Conservation (phyloP, 2,329 filamentous ascomycete genomes). For the Aspergillus fructus region DNA sequence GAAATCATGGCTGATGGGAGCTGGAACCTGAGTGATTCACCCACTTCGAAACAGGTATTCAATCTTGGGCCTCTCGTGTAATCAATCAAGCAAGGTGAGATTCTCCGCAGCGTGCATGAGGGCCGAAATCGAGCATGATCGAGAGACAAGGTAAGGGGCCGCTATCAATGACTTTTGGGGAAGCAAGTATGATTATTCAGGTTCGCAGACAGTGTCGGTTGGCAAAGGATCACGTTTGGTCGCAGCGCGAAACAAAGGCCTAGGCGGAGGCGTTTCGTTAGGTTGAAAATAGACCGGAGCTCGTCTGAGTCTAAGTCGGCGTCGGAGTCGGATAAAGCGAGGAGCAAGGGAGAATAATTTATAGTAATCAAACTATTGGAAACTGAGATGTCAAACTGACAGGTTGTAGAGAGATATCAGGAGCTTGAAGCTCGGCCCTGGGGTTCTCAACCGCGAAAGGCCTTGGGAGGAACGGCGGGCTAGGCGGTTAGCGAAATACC, state of each 20-base stretch:
- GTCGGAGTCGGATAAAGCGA: conserved; percentile 1
- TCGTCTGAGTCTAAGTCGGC: neutral
- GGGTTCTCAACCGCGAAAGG: neutral
- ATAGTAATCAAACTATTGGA: conserved; percentile 1
- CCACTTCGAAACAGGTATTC: conserved; percentile 2
- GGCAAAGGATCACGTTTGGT: neutral
- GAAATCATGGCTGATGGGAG: conserved; percentile 26
- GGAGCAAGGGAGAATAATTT: conserved; percentile 10
- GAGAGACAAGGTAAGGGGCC: conserved; percentile 11
- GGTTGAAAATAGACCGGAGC: conserved; percentile 14
- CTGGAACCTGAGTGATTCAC: neutral
- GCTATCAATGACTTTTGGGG: neutral
- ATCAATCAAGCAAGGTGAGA: conserved; percentile 18
- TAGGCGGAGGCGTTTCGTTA: conserved; percentile 11
- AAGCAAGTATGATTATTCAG: neutral
- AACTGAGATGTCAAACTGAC: conserved; percentile 18
- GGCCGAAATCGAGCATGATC: conserved; percentile 22
- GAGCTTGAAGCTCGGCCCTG: conserved; percentile 4
- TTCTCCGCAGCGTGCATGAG: conserved; percentile 13
- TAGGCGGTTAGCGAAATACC: conserved; percentile 17
- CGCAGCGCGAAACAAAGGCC: conserved; percentile 14
- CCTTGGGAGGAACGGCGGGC: conserved; percentile 2
- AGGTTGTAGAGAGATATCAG: conserved; percentile 12
- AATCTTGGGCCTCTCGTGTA: conserved; percentile 1
- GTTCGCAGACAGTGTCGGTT: neutral